Percentiles rank a stretch among this genome's conserved stretches.
phyloP scores from a whole-genome alignment of 2,329 filamentous ascomycete genomes.

The Alternaria tenuissima region DNA sequence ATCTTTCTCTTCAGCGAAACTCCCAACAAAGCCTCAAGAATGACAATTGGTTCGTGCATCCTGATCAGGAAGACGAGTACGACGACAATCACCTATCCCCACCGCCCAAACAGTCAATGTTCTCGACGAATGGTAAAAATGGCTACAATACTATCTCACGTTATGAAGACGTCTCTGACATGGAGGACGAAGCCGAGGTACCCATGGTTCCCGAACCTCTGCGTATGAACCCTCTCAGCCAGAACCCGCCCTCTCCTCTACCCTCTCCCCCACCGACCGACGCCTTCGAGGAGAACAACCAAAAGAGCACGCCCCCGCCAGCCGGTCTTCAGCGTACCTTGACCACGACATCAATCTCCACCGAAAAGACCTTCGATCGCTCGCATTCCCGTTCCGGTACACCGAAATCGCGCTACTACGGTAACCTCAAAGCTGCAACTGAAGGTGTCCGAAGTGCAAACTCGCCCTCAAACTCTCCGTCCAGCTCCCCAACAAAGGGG shows the following conservation, averaged over 20 bases:
- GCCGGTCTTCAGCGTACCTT: conserved; percentile 30
- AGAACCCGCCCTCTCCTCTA: conserved; percentile 56
- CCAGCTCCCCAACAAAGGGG: conserved; percentile 36
- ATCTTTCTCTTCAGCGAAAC: conserved; percentile 41
- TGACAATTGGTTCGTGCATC: conserved; percentile 59
- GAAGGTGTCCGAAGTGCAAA: conserved; percentile 45
- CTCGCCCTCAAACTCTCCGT: conserved; percentile 33
- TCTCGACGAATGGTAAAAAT: conserved; percentile 35
- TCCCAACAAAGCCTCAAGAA: conserved; percentile 50
- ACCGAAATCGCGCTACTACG: conserved; percentile 57
- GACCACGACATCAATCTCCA: conserved; percentile 40
- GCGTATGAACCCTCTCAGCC: conserved; percentile 58
- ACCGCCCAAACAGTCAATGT: conserved; percentile 32
- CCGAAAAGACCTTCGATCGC: conserved; percentile 40
- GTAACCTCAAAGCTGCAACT: conserved; percentile 56
- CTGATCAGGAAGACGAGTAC: conserved; percentile 29
- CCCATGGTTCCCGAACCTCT: conserved; percentile 53
- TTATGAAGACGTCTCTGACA: conserved; percentile 40
- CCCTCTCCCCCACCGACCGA: conserved; percentile 15
- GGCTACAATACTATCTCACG: conserved; percentile 41
- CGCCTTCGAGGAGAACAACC: conserved; percentile 20
- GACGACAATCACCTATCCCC: conserved; percentile 21
- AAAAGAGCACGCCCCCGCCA: conserved; percentile 21
- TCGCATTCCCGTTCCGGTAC: conserved; percentile 41
- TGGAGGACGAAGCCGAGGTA: conserved; percentile 34